Conservation (phyloP, 768 basidiomycete genomes). For the Boletus vinaceobasis region DNA sequence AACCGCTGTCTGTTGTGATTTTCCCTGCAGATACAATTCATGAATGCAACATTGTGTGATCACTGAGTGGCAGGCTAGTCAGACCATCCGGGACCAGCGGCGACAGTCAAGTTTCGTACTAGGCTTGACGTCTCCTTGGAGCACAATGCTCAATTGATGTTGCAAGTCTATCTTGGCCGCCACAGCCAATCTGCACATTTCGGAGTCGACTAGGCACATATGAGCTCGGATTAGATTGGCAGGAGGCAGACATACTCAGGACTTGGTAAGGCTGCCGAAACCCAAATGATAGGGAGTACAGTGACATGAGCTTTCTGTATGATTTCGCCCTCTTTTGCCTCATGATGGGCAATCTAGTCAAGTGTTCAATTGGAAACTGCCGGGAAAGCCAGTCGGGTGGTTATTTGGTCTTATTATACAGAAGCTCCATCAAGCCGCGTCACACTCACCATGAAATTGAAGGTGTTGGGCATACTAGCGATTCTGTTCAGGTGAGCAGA, state of each 20-base stretch:
- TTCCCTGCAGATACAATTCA: conserved; percentile 85
- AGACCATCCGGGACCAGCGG: conserved; percentile 15
- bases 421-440: not conserved
- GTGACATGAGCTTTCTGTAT: conserved; percentile 90
- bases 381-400: not conserved
- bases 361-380: not conserved
- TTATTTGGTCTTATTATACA: conserved; percentile 28
- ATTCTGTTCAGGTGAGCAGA: conserved; percentile 15
- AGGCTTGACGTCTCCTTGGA: conserved; percentile 87
- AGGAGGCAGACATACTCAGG: conserved; percentile 52
- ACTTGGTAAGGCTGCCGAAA: conserved; percentile 95
- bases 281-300: conserved; percentile 83
- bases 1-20: conserved; percentile 65
- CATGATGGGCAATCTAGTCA: conserved; percentile 46
- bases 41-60: conserved; percentile 98
- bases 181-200: conserved; percentile 69
- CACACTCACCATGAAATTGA: conserved; percentile 21
- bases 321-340: conserved; percentile 93
- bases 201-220: conserved; percentile 66
- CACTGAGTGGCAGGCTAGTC: conserved; percentile 66
- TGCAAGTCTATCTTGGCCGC: conserved; percentile 71
- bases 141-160: conserved; percentile 69
- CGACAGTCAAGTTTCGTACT: conserved; percentile 53
- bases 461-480: conserved; percentile 3
- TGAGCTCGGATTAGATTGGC: conserved; percentile 3